A percentile compares a stretch with the other conserved stretches of the same genome.
Conservation (phyloP, 805 yeast genomes). For the Metschnikowia lochheadii region DNA sequence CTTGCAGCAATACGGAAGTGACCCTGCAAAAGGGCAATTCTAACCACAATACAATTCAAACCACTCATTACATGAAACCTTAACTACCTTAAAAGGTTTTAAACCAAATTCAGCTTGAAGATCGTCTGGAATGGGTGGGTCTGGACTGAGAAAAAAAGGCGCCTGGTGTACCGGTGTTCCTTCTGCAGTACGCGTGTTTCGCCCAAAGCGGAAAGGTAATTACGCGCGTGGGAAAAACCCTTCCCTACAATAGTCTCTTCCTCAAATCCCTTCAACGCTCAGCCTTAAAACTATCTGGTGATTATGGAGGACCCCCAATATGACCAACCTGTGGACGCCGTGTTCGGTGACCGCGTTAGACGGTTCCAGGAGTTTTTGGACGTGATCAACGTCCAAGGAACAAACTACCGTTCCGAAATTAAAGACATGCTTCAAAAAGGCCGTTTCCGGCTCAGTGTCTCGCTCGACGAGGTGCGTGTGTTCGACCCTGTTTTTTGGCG, state of each 20-base stretch:
- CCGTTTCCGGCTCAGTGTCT: conserved; percentile 62
- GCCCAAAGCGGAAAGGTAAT: conserved; percentile 13
- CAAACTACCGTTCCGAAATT: conserved; percentile 67
- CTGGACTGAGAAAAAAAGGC: neutral
- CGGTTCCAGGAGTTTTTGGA: conserved; percentile 84
- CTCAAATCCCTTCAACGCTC: neutral
- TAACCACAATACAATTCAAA: no score
- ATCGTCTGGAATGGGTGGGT: no score
- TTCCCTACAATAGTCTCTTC: neutral
- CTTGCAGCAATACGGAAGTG: no score
- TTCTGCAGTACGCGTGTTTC: conserved; percentile 3
- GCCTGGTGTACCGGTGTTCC: neutral
- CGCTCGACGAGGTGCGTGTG: conserved; percentile 83
- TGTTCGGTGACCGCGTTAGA: conserved; percentile 78
- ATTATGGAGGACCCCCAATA: conserved; percentile 22
- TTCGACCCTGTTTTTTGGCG: conserved; percentile 75
- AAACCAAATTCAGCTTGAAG: no score
- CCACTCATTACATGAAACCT: no score
- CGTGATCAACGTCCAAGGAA: conserved; percentile 44
- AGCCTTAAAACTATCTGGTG: neutral
- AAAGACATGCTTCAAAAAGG: conserved; percentile 68
- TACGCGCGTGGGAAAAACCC: conserved; percentile 16
- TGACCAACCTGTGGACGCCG: conserved; percentile 41
- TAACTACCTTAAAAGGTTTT: no score
- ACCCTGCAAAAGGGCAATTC: no score